Conservation (phyloP, 495 filamentous ascomycete species). For the Tuber aestivum region DNA sequence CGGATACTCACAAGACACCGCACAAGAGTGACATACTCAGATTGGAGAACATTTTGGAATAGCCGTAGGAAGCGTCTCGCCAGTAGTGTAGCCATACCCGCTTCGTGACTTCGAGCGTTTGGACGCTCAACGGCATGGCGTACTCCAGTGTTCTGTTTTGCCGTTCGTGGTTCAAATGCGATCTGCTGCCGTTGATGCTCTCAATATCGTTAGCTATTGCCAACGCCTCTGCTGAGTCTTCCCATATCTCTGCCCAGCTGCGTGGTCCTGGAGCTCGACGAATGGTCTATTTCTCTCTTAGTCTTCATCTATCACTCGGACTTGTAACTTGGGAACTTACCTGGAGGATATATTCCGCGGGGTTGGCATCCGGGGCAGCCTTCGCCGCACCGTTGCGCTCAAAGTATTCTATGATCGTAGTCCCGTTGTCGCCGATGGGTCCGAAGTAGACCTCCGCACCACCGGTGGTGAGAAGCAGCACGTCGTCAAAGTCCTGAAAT, state of each 20-base stretch:
- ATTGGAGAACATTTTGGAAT: conserved; percentile 65
- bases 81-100: conserved; percentile 66
- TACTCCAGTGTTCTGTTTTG: conserved; percentile 47
- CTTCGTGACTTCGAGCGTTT: conserved; percentile 58
- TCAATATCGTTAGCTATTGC: conserved; percentile 56
- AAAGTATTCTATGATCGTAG: conserved; percentile 41
- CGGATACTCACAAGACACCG: conserved; percentile 39
- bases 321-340: conserved; percentile 27
- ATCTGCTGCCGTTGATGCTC: conserved; percentile 53
- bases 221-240: conserved; percentile 54
- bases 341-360: conserved; percentile 42
- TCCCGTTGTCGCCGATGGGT: conserved; percentile 59
- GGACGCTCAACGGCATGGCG: conserved; percentile 56
- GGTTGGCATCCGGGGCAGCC: conserved; percentile 50
- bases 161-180: conserved; percentile 46
- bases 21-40: conserved; percentile 56
- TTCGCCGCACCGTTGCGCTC: conserved; percentile 49
- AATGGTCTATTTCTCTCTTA: conserved; percentile 47
- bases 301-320: conserved; percentile 48
- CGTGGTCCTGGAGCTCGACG: conserved; percentile 50
- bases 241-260: conserved; percentile 71
- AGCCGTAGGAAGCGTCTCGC: conserved; percentile 66
- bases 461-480: conserved; percentile 63
- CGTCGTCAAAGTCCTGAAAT: conserved; percentile 70
- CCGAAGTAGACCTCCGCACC: conserved; percentile 73